Conservation (phyloP, 2,329 filamentous ascomycete genomes). For the Fusarium temperatum region DNA sequence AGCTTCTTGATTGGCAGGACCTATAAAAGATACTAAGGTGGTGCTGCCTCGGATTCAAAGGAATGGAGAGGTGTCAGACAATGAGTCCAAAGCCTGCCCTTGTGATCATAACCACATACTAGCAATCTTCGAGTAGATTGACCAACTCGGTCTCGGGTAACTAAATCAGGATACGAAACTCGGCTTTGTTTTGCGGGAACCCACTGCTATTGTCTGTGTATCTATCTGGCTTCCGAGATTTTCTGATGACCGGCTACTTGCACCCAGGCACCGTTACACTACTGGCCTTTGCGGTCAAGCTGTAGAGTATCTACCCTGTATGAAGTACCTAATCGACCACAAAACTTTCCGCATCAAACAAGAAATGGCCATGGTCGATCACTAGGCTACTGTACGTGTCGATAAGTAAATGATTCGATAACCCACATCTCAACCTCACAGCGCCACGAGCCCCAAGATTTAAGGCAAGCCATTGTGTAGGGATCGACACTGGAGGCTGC, state of each 20-base stretch:
- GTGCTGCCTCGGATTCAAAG: no score
- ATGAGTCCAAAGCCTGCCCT: neutral
- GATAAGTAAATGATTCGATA: conserved; percentile 30
- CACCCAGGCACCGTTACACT: conserved; percentile 25
- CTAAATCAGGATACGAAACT: conserved; percentile 38
- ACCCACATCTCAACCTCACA: conserved; percentile 19
- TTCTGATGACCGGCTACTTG: conserved; percentile 17
- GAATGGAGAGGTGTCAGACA: neutral
- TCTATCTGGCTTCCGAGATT: conserved; percentile 2
- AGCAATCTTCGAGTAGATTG: neutral
- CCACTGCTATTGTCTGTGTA: conserved; percentile 18
- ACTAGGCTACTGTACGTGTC: neutral
- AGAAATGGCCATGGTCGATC: neutral
- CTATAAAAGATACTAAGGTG: no score
- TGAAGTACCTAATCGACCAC: neutral
- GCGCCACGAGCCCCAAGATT: conserved; percentile 32
- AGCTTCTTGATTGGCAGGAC: no score
- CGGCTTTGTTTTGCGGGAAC: conserved; percentile 19
- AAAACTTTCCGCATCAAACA: neutral
- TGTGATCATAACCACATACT: neutral
- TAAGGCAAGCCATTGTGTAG: conserved; percentile 32
- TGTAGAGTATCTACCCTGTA: conserved; percentile 1
- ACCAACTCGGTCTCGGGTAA: neutral
- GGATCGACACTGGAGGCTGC: conserved; percentile 37
- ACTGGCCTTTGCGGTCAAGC: neutral